Base-by-base conservation (phyloP, 352 stramenopile genomes). In the Phytophthora multivora region DNA sequence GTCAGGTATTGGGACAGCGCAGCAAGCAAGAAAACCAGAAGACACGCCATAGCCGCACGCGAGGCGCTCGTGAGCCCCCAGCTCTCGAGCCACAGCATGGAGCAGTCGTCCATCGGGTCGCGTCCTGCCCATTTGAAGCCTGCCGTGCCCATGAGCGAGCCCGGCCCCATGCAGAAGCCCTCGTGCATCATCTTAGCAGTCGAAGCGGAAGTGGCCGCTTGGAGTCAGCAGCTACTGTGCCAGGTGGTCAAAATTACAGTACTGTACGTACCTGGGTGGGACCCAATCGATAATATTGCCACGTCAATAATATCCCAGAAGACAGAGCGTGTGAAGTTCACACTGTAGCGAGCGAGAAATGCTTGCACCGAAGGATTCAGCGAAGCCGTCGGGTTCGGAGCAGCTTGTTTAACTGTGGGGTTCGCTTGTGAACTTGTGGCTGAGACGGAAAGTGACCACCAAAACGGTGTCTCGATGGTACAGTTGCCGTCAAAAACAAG, bases 1-100 rank as follows among this genome's bases (percentile, higher is more conserved):
- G 71, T 80, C 35, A 92, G 59, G 50, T 77, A 88, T 59, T 92
- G 83, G 31, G 73, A 80, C 41, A 85, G 48, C n/a, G 78, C 54
- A 23, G 83, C 77, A 40, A 92, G 45, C 25, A 86, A 28, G 36
- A 87, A 85, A 16, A 92, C 81, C 28, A 64, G 12, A 2, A 78
- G 15, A 51, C 76, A 83, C 39, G 75, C 79, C 26, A 85, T 12
- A 0, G 71, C 71, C 8, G 71, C 71, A 36, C 80, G 75, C 1
- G 33, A 54, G 41, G 51, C 38, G 69, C 67, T 89, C 59, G 81
- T 88, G 47, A 92, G 69, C 10, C 77, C 78, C 58, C 87, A 80
- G 11, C 28, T 43, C 46, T 83, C 64, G 21, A 72, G 60, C 83
- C 80, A 92, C 28, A 92, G 71, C 79, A 88, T 79, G 33, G 76